Evolutionary conservation across 2,329 filamentous ascomycete genomes (phyloP).

Genomic region (Venturia effusa): DNA sequence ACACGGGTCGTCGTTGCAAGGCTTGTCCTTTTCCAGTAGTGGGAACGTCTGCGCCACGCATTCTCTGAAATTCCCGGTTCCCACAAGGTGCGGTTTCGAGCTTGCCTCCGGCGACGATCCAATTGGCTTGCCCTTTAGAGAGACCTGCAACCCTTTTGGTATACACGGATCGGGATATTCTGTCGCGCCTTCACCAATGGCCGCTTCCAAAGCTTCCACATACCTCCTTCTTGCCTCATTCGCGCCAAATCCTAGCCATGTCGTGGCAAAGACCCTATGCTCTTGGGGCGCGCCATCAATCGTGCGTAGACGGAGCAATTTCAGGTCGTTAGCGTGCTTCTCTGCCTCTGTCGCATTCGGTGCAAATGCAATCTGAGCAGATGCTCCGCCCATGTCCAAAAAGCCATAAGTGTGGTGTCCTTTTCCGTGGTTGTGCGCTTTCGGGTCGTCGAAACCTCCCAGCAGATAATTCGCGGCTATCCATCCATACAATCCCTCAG

Average conservation of each 20-base stretch:
- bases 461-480: slow-evolving; percentile 93
- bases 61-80: slow-evolving; percentile 78
- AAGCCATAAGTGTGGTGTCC: slow-evolving; percentile 93
- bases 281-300: slow-evolving; percentile 68
- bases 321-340: slow-evolving; percentile 83
- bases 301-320: slow-evolving; percentile 72
- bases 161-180: slow-evolving; percentile 88
- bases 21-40: slow-evolving; percentile 76
- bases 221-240: slow-evolving; percentile 84
- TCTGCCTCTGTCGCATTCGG: slow-evolving; percentile 84
- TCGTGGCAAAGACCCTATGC: slow-evolving; percentile 86
- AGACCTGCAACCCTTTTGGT: slow-evolving; percentile 64
- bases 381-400: slow-evolving; percentile 95
- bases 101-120: slow-evolving; percentile 31
- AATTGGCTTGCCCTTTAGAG: slow-evolving; percentile 55
- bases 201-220: slow-evolving; percentile 61
- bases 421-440: slow-evolving; percentile 69
- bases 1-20: slow-evolving; percentile 75
- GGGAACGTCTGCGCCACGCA: slow-evolving; percentile 76
- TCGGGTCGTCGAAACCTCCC: slow-evolving; percentile 73
- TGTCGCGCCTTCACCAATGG: slow-evolving; percentile 46
- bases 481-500: slow-evolving; percentile 94
- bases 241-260: slow-evolving; percentile 95
- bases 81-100: slow-evolving; percentile 50
- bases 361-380: slow-evolving; percentile 94